These are phyloP conservation scores for Silybum marianum DNA, from an alignment of 129 eudicot genomes.

Conservation along the genomic window DNA sequence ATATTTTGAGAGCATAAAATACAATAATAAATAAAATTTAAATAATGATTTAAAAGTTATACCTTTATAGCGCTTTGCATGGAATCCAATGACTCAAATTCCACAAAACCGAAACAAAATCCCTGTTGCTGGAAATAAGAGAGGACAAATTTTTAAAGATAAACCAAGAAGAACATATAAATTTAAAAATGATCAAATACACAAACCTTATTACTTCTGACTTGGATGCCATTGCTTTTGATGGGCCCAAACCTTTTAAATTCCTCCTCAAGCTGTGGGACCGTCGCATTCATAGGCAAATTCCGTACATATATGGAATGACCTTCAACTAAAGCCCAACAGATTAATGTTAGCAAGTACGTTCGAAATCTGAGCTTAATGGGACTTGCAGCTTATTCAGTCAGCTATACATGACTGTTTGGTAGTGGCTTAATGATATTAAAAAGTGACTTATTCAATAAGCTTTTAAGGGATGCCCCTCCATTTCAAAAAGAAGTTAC, in stretches of 20 bases:
- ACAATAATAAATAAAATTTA: no score
- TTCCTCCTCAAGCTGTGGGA: conserved; percentile 66
- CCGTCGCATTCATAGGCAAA: conserved; percentile 69
- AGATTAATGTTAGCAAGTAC: neutral
- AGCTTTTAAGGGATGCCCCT: no score
- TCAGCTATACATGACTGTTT: no score
- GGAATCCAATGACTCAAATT: conserved; percentile 66
- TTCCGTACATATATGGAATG: conserved; percentile 78
- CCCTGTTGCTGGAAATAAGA: conserved; percentile 59
- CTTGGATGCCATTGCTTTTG: conserved; percentile 79
- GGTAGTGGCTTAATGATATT: no score
- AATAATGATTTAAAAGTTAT: neutral
- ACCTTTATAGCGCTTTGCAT: conserved; percentile 88
- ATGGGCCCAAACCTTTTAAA: conserved; percentile 76
- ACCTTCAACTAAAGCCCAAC: conserved; percentile 52
- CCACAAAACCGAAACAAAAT: conserved; percentile 87
- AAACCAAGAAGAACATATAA: neutral
- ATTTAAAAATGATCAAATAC: neutral
- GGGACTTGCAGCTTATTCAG: no score
- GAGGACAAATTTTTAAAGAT: neutral
- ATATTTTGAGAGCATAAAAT: no score
- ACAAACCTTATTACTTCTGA: conserved; percentile 80
- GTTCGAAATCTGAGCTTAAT: conserved; percentile 2
- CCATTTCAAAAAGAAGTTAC: no score
- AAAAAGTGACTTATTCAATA: no score